Evolutionary conservation across 2,329 filamentous ascomycete species (phyloP).

Genomic region (Ceratocystis smalleyi): DNA sequence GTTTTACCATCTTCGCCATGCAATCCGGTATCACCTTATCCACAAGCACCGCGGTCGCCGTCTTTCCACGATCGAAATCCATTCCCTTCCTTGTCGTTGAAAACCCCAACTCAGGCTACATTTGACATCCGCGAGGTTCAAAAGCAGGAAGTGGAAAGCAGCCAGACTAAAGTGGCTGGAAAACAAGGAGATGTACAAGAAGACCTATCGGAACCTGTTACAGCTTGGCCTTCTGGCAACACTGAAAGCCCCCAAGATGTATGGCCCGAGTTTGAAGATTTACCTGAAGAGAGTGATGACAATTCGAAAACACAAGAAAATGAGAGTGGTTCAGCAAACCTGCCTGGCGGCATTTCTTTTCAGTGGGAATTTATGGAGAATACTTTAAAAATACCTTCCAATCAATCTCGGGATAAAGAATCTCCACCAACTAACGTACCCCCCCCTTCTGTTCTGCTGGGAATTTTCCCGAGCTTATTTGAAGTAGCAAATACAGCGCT

Average conservation of each 20-base stretch:
- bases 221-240: conserved; percentile 31
- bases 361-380: conserved; percentile 32
- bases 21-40: conserved; percentile 24
- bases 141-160: not conserved
- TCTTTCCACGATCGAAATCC: conserved; percentile 40
- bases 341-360: not conserved
- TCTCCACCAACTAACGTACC: conserved; percentile 72
- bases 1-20: conserved; percentile 3
- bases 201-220: conserved; percentile 23
- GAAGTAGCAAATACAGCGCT: conserved; percentile 47
- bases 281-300: conserved; percentile 20
- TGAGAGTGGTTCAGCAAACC: not conserved
- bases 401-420: conserved; percentile 19
- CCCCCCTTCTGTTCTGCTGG: conserved; percentile 68
- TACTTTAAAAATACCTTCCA: not conserved
- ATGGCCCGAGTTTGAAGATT: conserved; percentile 39
- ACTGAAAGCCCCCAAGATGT: conserved; percentile 25
- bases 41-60: conserved; percentile 35
- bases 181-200: conserved; percentile 17
- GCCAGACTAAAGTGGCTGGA: conserved; percentile 24
- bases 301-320: not conserved
- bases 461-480: conserved; percentile 58
- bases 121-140: conserved; percentile 18
- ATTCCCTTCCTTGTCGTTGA: conserved; percentile 34
- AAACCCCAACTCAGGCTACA: conserved; percentile 27